A percentile compares a stretch with the other conserved stretches of the same genome.
Evolutionary conservation across 768 basidiomycete genomes (phyloP).

Genomic region (Asterophora parasitica): DNA sequence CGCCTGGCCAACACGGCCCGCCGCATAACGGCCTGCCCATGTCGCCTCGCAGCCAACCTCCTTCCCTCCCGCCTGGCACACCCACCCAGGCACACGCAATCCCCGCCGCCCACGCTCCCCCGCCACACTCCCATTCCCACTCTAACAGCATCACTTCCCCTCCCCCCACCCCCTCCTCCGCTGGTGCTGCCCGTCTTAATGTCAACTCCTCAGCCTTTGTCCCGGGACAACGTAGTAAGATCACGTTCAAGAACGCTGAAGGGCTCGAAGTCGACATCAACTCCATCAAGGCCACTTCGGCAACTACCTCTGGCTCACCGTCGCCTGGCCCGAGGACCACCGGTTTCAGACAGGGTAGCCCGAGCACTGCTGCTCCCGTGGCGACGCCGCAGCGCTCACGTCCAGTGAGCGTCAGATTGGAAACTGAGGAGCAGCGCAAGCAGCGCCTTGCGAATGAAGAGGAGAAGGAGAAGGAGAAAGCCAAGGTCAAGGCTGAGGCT

Average conservation of each 20-base stretch:
- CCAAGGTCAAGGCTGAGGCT: slow-evolving; percentile 36
- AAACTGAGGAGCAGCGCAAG: slow-evolving; percentile 48
- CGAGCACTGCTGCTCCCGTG: slow-evolving; percentile 19
- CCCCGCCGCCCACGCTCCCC: slow-evolving; percentile 44
- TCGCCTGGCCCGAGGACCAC: slow-evolving; percentile 25
- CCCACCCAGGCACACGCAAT: slow-evolving; percentile 62
- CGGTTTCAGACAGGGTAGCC: slow-evolving; percentile 32
- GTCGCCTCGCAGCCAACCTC: slow-evolving; percentile 60
- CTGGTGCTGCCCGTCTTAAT: slow-evolving; percentile 49
- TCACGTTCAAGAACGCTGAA: slow-evolving; percentile 58
- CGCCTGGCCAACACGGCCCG: slow-evolving; percentile 42
- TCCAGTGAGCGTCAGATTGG: slow-evolving; percentile 61
- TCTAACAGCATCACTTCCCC: slow-evolving; percentile 57
- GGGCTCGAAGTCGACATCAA: slow-evolving; percentile 63
- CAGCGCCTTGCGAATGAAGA: slow-evolving; percentile 44
- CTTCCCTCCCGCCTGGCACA: slow-evolving; percentile 60
- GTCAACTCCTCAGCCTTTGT: slow-evolving; percentile 65
- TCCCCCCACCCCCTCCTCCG: slow-evolving; percentile 60
- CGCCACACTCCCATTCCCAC: slow-evolving; percentile 38
- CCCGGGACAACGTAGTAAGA: slow-evolving; percentile 42
- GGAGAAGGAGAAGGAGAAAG: slow-evolving; percentile 36
- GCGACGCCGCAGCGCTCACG: slow-evolving; percentile 33
- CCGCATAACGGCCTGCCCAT: slow-evolving; percentile 53
- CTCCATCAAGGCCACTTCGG: slow-evolving; percentile 37
- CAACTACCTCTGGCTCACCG: slow-evolving; percentile 34